Evolutionary conservation across 1,284 basidiomycete species (phyloP), one percentile per base, ranked within the genome.

Genomic region (Trametes sp.): DNA sequence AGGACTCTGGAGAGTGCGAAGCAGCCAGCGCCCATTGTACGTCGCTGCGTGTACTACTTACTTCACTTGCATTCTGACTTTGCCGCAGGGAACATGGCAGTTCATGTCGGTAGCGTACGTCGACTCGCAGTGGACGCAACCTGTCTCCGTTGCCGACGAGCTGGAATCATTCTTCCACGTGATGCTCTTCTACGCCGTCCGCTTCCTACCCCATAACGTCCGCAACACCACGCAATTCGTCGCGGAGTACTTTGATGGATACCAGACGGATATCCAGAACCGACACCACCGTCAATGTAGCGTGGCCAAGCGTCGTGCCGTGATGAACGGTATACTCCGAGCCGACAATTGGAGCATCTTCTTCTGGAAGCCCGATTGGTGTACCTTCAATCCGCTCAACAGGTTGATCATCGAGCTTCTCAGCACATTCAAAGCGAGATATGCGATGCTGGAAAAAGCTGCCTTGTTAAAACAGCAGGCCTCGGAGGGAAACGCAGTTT

Each of bases 141-240:
- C 56, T 1, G 16, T 57, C 28, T 13, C 23, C 1, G 57, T 65
- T n/a, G 50, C 54, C 9, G 64, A 65, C 21, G 64, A 65, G 36
- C 54, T 62, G 8, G 64, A 65, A 28, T 56, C 61, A 11, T 65
- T 65, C 51, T 28, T 62, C 31, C 44, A 65, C 54, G 64, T 65
- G 16, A 14, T 62, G 9, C 24, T 65, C 11, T 55, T 54, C 46
- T 23, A 56, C 14, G 61, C 57, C 3, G 13, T 62, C 16, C 54
- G 58, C 7, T 59, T 59, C 38, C 13, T 65, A 6, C 50, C 24
- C n/a, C 42, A 36, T 26, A 54, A n/a, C 10, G 35, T 42, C n/a
- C 7, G 6, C 5, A 28, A 46, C 35, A 33, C 44, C 29, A n/a
- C 49, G 5, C 6, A 2, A 4, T 62, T 62, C 45, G 38, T 59